phyloP scores from a whole-genome alignment of 2,329 filamentous ascomycete genomes.

The Fonsecaea multimorphosa region DNA sequence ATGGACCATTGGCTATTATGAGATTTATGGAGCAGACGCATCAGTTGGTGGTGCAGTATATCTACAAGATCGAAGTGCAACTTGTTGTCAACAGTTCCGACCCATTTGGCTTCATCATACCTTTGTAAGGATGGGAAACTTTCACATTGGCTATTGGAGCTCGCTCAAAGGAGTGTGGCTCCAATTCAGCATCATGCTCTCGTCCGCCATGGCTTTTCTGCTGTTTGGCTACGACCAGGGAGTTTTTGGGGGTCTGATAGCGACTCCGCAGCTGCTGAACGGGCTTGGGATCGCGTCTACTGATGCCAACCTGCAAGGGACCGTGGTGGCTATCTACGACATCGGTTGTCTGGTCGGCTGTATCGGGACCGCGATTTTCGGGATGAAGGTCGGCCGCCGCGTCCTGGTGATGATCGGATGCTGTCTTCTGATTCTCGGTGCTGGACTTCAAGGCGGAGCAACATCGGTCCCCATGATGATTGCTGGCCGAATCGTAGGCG shows the following conservation, averaged over 20 bases:
- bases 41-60: neutral
- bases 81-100: neutral
- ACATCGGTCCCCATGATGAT: constrained; percentile 38
- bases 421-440: constrained; percentile 34
- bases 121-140: neutral
- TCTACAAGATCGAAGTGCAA: neutral
- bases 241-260: constrained; percentile 42
- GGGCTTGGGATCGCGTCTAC: constrained; percentile 37
- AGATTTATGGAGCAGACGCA: neutral
- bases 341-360: constrained; percentile 31
- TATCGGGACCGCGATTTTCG: constrained; percentile 33
- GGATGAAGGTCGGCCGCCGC: constrained; percentile 33
- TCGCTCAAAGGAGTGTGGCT: constrained; percentile 5
- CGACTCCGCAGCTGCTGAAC: constrained; percentile 5
- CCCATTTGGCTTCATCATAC: neutral
- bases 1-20: neutral
- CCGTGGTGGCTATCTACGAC: constrained; percentile 41
- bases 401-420: constrained; percentile 14
- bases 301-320: constrained; percentile 37
- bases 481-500: constrained; percentile 38
- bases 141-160: constrained; percentile 1
- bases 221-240: constrained; percentile 54
- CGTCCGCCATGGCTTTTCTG: constrained; percentile 34
- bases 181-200: constrained; percentile 9
- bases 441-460: constrained; percentile 37